Evolutionary conservation across 768 basidiomycete genomes (phyloP), one percentile per base, ranked within the genome.

Genomic region (Lactarius hatsudake): DNA sequence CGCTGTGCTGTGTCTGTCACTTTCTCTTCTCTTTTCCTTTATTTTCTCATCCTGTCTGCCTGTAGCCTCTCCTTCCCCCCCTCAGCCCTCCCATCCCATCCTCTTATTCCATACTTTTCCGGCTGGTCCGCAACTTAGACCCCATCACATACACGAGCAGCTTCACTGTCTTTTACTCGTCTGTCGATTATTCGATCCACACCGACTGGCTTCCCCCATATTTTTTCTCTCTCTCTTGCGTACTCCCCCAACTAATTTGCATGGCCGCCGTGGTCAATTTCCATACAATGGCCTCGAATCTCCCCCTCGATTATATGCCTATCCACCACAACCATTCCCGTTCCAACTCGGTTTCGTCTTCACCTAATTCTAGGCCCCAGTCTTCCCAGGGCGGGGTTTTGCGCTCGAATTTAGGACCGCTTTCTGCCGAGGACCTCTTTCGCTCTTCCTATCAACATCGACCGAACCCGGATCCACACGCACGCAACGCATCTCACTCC

Each of bases 321-420:
- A 76, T 81, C 62, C 84, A 80, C 69, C 80, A 81, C 75, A 82
- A 81, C 69, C 91, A 90, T 75, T 91, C 91, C 36, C 85, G 91
- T 74, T 91, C 91, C 55, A 85, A 83, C 75, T 93, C 91, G 23
- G 83, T 91, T 75, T 89, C 89, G 53, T 91, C 91, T 45, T 89
- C 88, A 66, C 86, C 88, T 58, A 86, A 86, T 74, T 89, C 90
- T 57, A 85, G 91, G 28, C 89, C 90, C 45, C 90, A 90, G 71
- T 93, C 91, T 59, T 87, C 90, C 71, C 89, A 90, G 76, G 88
- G 89, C 71, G 73, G 78, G 72, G 72, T 87, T 67, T 78, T 81
- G 69, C 82, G 85, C 71, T 74, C 81, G 48, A 78, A 75, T 42
- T 77, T 87, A 71, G 69, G 71, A 38, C 81, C 81, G 63, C 80